These are phyloP conservation scores for Boeremia lycopersici DNA, from an alignment of 2,329 filamentous ascomycete genomes.

Conservation along the genomic window DNA sequence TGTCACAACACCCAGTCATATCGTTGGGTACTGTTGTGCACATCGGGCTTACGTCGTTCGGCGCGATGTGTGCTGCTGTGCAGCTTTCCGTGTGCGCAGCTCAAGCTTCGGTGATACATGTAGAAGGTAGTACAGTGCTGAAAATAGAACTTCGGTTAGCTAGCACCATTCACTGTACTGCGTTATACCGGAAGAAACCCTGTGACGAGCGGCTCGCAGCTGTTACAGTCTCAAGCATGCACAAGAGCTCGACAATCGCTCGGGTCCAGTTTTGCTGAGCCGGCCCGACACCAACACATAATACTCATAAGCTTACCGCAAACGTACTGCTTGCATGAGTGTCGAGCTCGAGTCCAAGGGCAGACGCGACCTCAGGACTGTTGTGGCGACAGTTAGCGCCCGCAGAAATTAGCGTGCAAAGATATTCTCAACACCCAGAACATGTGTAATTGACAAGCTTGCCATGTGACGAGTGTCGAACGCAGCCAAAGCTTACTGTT, in stretches of 20 bases:
- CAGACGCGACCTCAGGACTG: background rate
- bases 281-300: background rate
- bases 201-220: background rate
- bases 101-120: slow-evolving; percentile 16
- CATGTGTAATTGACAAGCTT: slow-evolving; percentile 2
- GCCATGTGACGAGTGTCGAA: background rate
- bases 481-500: background rate
- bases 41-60: slow-evolving; percentile 13
- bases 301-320: no score
- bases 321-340: background rate
- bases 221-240: background rate
- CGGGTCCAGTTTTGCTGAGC: background rate
- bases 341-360: no score
- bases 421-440: background rate
- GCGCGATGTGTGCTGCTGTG: slow-evolving; percentile 12
- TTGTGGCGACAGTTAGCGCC: background rate
- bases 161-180: background rate
- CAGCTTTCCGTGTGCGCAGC: slow-evolving; percentile 6
- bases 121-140: slow-evolving; percentile 14
- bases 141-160: slow-evolving; percentile 12
- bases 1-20: slow-evolving; percentile 23
- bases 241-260: background rate
- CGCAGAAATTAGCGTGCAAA: background rate
- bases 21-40: slow-evolving; percentile 19
- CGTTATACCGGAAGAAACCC: slow-evolving; percentile 1